These are phyloP conservation scores for Boletellus sp. DNA, from an alignment of 768 basidiomycete genomes.

Conservation along the genomic window DNA sequence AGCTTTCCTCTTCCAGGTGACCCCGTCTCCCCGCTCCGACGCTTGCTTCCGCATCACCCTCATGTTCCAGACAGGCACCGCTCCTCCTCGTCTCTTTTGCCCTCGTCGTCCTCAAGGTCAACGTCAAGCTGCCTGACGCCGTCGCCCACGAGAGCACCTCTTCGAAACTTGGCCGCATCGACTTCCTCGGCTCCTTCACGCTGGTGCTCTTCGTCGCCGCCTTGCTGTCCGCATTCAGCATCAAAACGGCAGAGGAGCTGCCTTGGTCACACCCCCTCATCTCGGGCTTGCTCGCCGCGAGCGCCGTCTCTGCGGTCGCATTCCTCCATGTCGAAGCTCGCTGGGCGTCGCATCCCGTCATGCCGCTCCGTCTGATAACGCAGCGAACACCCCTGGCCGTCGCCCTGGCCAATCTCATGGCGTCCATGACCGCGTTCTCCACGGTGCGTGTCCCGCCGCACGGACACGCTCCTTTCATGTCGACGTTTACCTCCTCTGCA, in stretches of 20 bases:
- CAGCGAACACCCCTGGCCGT: conserved; percentile 80
- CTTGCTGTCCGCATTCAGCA: conserved; percentile 70
- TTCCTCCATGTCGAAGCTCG: conserved; percentile 81
- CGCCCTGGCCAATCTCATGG: conserved; percentile 74
- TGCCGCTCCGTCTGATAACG: conserved; percentile 78
- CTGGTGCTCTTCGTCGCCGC: conserved; percentile 68
- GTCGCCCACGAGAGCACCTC: conserved; percentile 53
- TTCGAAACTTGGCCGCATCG: conserved; percentile 74
- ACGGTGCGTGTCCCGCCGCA: conserved; percentile 45
- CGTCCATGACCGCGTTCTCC: conserved; percentile 75
- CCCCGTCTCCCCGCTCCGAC: not conserved
- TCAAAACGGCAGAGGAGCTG: conserved; percentile 76
- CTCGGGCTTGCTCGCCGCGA: conserved; percentile 56
- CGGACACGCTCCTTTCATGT: not conserved
- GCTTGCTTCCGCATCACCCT: conserved; percentile 16
- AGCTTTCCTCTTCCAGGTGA: conserved; percentile 85
- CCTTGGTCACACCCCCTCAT: conserved; percentile 75
- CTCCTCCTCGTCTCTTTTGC: conserved; percentile 66
- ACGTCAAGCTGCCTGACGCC: conserved; percentile 69
- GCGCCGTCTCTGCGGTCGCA: conserved; percentile 47
- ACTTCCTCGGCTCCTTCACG: conserved; percentile 79
- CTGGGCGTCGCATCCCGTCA: conserved; percentile 79
- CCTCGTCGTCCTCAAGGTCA: conserved; percentile 72
- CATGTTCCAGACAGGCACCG: conserved; percentile 54
- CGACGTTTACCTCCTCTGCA: conserved; percentile 18